Conservation (phyloP, 2,329 filamentous ascomycete species). For the Fusarium phyllophilum region DNA sequence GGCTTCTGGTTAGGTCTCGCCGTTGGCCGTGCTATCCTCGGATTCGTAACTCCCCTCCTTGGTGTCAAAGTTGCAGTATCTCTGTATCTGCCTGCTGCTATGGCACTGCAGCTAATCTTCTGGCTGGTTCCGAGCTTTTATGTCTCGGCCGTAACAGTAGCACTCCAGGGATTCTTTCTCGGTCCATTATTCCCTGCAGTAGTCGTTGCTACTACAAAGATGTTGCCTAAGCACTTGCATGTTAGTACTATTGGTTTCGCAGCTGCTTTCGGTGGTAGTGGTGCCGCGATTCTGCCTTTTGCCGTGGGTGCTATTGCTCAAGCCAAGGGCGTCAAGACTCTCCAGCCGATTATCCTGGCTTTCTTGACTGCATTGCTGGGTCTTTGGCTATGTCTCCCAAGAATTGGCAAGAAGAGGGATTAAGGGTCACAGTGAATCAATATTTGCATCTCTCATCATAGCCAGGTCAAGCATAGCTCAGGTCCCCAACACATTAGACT, state of each 20-base stretch:
- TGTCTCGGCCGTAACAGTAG: constrained; percentile 76
- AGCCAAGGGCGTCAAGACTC: constrained; percentile 62
- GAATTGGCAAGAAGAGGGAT: constrained; percentile 53
- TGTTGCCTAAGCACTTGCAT: constrained; percentile 77
- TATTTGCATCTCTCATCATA: neutral
- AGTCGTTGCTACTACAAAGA: constrained; percentile 75
- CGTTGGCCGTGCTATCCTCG: constrained; percentile 74
- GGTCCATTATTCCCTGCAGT: constrained; percentile 81
- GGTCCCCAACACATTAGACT: too few relatives aligned
- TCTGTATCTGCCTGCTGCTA: constrained; percentile 70
- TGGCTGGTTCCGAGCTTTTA: constrained; percentile 85
- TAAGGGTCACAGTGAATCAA: constrained; percentile 22
- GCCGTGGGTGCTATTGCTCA: constrained; percentile 74
- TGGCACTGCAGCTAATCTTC: constrained; percentile 76
- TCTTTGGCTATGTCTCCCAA: constrained; percentile 59
- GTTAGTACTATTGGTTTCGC: constrained; percentile 82
- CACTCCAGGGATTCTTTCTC: constrained; percentile 80
- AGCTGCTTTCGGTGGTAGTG: constrained; percentile 77
- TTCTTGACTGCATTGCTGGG: constrained; percentile 56
- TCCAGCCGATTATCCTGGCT: constrained; percentile 67
- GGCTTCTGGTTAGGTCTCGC: constrained; percentile 87
- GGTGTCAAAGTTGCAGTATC: constrained; percentile 74
- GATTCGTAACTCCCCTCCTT: constrained; percentile 76
- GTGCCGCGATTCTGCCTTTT: constrained; percentile 74
- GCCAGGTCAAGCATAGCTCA: neutral